Evolutionary conservation across 306 rosid species (phyloP).

Genomic region (Calophaca sinica): DNA sequence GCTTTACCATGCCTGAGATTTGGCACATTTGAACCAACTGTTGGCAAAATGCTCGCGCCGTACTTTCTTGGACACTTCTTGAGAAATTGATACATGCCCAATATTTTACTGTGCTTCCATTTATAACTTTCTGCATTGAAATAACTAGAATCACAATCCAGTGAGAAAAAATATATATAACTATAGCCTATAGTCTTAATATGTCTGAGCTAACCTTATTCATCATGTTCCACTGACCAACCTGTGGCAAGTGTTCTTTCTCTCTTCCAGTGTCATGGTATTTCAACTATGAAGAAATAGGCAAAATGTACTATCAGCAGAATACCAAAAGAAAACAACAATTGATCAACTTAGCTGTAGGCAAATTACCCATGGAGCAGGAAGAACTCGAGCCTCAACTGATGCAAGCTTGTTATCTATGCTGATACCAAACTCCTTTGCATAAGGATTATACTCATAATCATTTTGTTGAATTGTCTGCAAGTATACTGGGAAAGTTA

Average conservation of each 20-base stretch:
- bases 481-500: constrained; percentile 5
- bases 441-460: constrained; percentile 50
- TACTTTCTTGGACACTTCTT: constrained; percentile 50
- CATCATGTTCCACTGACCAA: constrained; percentile 61
- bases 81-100: constrained; percentile 58
- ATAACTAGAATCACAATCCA: not conserved
- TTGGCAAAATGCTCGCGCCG: constrained; percentile 58
- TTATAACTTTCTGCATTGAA: constrained; percentile 59
- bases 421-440: constrained; percentile 56
- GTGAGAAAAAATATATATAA: not conserved
- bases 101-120: constrained; percentile 57
- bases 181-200: not conserved
- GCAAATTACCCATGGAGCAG: constrained; percentile 51
- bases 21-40: constrained; percentile 63
- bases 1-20: constrained; percentile 62
- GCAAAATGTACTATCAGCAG: not conserved
- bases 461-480: constrained; percentile 51
- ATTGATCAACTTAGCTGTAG: not conserved
- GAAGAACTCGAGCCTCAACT: constrained; percentile 53
- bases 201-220: constrained; percentile 48
- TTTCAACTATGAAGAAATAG: constrained; percentile 40
- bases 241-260: constrained; percentile 49
- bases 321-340: constrained; percentile 13
- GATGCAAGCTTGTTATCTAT: constrained; percentile 52
- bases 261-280: constrained; percentile 55